Evolutionary conservation across 331 rosid species (phyloP), one percentile per base, ranked within the genome.

Genomic region (Malus hybrid): DNA sequence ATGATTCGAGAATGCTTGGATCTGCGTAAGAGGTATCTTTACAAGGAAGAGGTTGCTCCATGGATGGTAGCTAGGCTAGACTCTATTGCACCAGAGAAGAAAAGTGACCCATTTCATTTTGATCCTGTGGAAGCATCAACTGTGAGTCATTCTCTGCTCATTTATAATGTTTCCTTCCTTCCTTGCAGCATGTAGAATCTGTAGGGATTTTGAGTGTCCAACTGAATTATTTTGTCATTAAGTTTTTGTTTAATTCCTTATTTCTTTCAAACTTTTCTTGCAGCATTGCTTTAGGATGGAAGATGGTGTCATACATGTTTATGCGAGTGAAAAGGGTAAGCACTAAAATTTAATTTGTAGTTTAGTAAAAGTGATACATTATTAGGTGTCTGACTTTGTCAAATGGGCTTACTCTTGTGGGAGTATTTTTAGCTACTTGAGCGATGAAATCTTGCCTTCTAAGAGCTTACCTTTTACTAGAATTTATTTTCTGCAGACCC

Each of bases 281-380:
- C 93, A 91, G 97, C 95, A 91, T 68, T 77, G 76, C 74, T 85
- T 87, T 73, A 83, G 79, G 87, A 89, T 89, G 91, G 95, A 86
- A 86, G 91, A 85, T 31, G 97, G 97, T 66, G 95, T 89, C 4
- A 34, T 83, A 11, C 95, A 27, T 79, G 93, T 91, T 70, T 89
- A 77, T 86, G 89, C 90, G 29, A 86, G 81, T 64, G 80, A 84
- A 88, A 80, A 83, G 86, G 95, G 97, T 89, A 83, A 77, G 86
- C 75, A 29, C 66, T 31, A 15, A 57, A 11, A 57, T 70, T 56
- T 46, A 52, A 24, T 78, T 80, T 27, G 22, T 33, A 57, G 61
- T 68, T 65, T 42, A 65, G 72, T 31, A 6, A 66, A 56, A 66
- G 46, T 62, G 27, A 61, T 76, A 36, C 16, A 74, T 67, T 15